phyloP scores from a whole-genome alignment of 192 early-diverging fungal species.

The Geranomyces michiganensis region DNA sequence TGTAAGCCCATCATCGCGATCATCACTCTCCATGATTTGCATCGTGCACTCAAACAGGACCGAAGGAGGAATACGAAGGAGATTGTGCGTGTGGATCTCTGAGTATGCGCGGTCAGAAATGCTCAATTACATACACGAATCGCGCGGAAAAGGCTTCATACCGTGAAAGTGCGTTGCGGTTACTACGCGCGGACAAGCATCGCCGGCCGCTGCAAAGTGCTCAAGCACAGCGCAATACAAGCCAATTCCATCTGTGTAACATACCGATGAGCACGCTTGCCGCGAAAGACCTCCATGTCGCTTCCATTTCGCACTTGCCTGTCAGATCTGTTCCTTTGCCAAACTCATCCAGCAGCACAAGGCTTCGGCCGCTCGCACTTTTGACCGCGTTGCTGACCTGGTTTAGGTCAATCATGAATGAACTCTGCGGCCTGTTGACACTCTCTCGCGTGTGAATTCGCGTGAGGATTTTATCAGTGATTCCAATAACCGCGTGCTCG shows the following conservation, averaged over 20 bases:
- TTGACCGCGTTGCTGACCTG: conserved; percentile 60
- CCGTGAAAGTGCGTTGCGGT: conserved; percentile 91
- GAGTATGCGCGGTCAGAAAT: no score
- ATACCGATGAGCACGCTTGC: not conserved
- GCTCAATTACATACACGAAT: not conserved
- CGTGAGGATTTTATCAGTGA: conserved; percentile 81
- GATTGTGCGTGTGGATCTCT: conserved; percentile 56
- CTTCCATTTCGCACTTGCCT: conserved; percentile 36
- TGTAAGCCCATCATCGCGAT: conserved; percentile 41
- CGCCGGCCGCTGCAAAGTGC: conserved; percentile 49
- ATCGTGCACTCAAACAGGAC: conserved; percentile 56
- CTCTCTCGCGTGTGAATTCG: conserved; percentile 71
- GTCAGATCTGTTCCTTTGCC: conserved; percentile 74
- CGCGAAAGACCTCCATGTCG: not conserved
- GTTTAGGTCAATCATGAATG: conserved; percentile 74
- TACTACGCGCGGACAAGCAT: conserved; percentile 66
- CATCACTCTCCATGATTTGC: conserved; percentile 52
- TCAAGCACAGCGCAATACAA: conserved; percentile 75
- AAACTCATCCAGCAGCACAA: conserved; percentile 82
- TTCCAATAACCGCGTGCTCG: conserved; percentile 63
- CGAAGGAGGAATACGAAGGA: conserved; percentile 47
- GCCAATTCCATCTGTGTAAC: conserved; percentile 69
- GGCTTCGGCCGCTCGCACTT: conserved; percentile 52
- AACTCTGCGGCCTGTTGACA: conserved; percentile 67
- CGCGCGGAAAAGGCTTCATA: no score